A percentile compares a stretch with the other conserved stretches of the same genome.
Evolutionary conservation across 1,284 basidiomycete genomes (phyloP).

Genomic region (Malassezia brasiliensis): DNA sequence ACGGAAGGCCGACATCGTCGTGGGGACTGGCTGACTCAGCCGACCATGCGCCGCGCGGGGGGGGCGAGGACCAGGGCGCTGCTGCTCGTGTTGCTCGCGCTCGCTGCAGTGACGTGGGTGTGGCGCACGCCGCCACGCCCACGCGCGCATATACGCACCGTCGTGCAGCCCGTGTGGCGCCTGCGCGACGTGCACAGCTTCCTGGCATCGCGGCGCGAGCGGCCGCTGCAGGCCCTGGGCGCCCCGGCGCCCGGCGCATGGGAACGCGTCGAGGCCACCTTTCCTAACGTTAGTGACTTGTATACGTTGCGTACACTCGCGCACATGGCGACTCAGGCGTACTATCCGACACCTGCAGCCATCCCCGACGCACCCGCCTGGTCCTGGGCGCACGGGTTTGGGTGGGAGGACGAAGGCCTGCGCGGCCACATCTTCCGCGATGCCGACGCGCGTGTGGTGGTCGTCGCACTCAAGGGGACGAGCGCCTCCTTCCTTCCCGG

Average conservation of each 20-base stretch:
- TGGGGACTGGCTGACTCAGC: background rate
- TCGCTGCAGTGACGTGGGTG: background rate
- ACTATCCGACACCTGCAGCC: slow-evolving; percentile 48
- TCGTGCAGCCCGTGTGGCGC: slow-evolving; percentile 2
- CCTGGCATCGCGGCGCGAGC: slow-evolving; percentile 1
- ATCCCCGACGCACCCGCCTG: slow-evolving; percentile 21
- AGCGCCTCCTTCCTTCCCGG: slow-evolving; percentile 70
- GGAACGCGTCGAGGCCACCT: slow-evolving; percentile 53
- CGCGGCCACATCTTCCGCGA: slow-evolving; percentile 66
- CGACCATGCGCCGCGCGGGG: background rate
- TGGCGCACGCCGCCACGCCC: too few species aligned
- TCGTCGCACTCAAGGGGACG: slow-evolving; percentile 89
- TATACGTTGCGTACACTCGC: slow-evolving; percentile 71
- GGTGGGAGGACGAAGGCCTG: slow-evolving; percentile 84
- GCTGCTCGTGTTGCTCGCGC: background rate
- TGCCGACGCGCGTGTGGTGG: slow-evolving; percentile 63
- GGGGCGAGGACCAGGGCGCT: too few species aligned
- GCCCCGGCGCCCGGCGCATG: too few species aligned
- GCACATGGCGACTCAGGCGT: slow-evolving; percentile 91
- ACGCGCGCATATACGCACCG: too few species aligned
- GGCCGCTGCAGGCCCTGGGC: too few species aligned
- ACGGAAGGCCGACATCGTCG: background rate
- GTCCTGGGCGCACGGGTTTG: slow-evolving; percentile 61
- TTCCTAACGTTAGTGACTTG: slow-evolving; percentile 62
- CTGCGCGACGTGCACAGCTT: slow-evolving; percentile 8